Evolutionary conservation across 768 basidiomycete genomes (phyloP).

Genomic region (Fomitopsis pulvina): DNA sequence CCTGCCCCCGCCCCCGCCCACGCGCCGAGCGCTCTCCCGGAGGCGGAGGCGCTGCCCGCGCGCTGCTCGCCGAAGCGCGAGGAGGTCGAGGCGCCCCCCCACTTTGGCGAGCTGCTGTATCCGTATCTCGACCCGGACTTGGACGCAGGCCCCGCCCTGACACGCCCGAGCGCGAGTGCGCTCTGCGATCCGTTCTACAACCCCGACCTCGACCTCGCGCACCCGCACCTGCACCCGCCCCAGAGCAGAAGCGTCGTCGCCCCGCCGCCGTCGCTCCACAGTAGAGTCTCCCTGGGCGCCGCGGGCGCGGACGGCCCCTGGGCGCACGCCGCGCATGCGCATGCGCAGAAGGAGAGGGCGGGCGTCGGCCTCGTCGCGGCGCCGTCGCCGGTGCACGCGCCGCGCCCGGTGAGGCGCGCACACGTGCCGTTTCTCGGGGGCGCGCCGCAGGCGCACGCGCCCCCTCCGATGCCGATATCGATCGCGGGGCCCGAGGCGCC

Average conservation of each 20-base stretch:
- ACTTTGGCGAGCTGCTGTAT: conserved; percentile 7
- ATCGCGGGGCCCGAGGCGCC: background rate
- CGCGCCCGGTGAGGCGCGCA: conserved; percentile 5
- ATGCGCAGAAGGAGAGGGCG: too few relatives aligned
- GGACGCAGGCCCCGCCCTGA: background rate
- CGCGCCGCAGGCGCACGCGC: background rate
- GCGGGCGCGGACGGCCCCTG: too few relatives aligned
- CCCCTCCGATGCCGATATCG: background rate
- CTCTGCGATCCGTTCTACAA: too few relatives aligned
- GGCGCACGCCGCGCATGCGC: too few relatives aligned
- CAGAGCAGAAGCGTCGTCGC: too few relatives aligned
- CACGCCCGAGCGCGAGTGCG: background rate
- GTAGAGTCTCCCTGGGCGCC: too few relatives aligned
- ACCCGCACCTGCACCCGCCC: too few relatives aligned
- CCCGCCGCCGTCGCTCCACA: too few relatives aligned
- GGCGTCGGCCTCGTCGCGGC: too few relatives aligned
- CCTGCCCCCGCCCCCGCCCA: background rate
- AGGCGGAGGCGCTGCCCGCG: conserved; percentile 7
- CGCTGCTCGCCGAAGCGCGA: conserved; percentile 7
- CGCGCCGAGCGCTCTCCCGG: background rate
- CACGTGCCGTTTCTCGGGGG: conserved; percentile 6
- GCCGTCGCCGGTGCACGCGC: conserved; percentile 6
- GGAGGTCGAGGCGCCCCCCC: background rate
- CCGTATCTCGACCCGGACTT: background rate
- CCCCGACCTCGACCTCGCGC: too few relatives aligned